Evolutionary conservation across 2,329 filamentous ascomycete species (phyloP), one percentile per base, ranked within the genome.

Genomic region (Aciculosporium take): DNA sequence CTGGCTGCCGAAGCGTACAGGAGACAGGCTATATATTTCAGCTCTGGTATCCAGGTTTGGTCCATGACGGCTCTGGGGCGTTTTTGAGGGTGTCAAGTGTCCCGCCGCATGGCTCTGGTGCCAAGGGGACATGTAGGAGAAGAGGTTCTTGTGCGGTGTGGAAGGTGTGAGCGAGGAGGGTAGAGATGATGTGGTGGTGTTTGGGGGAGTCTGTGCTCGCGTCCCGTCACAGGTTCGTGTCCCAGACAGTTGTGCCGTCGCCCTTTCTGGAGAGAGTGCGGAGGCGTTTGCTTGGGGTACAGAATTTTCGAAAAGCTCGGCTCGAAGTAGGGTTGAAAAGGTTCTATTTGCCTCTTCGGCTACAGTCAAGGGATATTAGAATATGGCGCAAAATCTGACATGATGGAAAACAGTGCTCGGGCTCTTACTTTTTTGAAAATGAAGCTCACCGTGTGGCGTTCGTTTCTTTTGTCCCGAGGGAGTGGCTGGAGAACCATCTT

Each of bases 101-200:
- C 83, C 83, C 17, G 78, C 81, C 38, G 81, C 73, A 48, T 76
- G 74, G 43, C 68, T 74, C 55, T 81, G 74, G 53, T 85, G 76
- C 20, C 71, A 69, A 2, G 84, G 82, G 3, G 84, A 88, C 62
- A 85, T 79, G 59, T 94, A 95, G 21, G 83, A 85, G 58, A 98
- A 96, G 30, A 98, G 75, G 51, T 98, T 98, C 65, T 95, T 96
- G 62, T 94, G 87, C 8, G 91, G 91, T 4, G 91, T 98, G 1
- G 89, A 94, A 0, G 91, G 91, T 0, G 89, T 94, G 44, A 91
- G 70, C 43, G 77, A 80, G 2, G 81, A 74, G 9, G 84, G 79
- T n/a, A 87, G 62, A 20, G 74, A 69, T 10, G 76, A 68, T 12
- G 71, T 65, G 12, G 76, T 67, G 15, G 63, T 77, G 44, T 72